phyloP scores from a whole-genome alignment of 768 basidiomycete genomes.

The Phallus indusiatus region DNA sequence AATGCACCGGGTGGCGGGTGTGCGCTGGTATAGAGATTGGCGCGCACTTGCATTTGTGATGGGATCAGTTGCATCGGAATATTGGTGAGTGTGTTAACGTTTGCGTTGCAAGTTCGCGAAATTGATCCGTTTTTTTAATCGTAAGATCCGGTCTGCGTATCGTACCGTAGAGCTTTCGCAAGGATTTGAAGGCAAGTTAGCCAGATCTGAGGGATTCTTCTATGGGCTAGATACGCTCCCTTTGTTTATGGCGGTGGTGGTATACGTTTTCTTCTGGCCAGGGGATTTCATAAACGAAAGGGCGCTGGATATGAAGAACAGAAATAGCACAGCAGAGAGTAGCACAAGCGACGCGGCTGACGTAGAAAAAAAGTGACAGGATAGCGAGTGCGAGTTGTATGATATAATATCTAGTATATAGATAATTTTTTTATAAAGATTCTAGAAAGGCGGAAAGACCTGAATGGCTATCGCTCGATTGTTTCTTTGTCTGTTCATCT shows the following conservation, averaged over 20 bases:
- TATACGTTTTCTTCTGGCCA: conserved; percentile 59
- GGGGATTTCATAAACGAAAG: conserved; percentile 19
- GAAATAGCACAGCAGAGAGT: background rate
- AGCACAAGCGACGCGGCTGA: background rate
- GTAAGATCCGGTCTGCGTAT: conserved; percentile 25
- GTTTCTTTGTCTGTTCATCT: conserved; percentile 31
- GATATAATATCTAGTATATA: background rate
- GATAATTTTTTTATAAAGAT: conserved; percentile 27
- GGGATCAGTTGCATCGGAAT: conserved; percentile 51
- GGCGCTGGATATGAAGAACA: background rate
- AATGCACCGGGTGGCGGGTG: background rate
- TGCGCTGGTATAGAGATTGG: conserved; percentile 38
- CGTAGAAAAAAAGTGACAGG: background rate
- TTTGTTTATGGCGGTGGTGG: conserved; percentile 46
- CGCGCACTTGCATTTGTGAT: conserved; percentile 42
- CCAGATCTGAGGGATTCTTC: conserved; percentile 51
- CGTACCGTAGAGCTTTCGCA: conserved; percentile 46
- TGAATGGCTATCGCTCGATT: conserved; percentile 17
- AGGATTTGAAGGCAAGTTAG: conserved; percentile 51
- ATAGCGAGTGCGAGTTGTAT: background rate
- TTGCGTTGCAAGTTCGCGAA: background rate
- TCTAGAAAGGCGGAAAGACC: conserved; percentile 49
- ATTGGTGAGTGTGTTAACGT: conserved; percentile 32
- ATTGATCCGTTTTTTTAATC: background rate
- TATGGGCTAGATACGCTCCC: conserved; percentile 63